Percentiles rank a stretch among this genome's conserved stretches.
Evolutionary conservation across 345 rosid species (phyloP).

Genomic region (Stellera chamaejasme): DNA sequence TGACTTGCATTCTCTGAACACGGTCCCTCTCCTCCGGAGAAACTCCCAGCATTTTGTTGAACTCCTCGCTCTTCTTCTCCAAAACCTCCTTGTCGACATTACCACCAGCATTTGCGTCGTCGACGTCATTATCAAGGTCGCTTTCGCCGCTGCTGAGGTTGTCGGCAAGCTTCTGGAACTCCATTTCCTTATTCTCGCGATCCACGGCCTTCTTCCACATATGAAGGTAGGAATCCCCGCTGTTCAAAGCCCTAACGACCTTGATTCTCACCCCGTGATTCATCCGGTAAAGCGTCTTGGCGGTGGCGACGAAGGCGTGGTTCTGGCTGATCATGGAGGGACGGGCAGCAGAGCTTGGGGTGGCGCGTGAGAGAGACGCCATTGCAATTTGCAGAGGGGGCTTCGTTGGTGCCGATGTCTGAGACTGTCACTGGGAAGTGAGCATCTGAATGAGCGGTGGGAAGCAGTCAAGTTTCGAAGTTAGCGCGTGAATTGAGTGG

Average conservation of each 20-base stretch:
- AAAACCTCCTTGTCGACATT: slow-evolving; percentile 21
- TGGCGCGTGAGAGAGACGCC: slow-evolving; percentile 39
- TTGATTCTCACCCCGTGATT: slow-evolving; percentile 9
- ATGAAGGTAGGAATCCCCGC: slow-evolving; percentile 54
- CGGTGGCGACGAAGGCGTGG: not conserved
- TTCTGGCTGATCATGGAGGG: slow-evolving; percentile 6
- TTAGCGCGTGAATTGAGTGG: slow-evolving; percentile 20
- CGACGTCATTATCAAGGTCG: slow-evolving; percentile 5
- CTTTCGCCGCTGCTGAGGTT: slow-evolving; percentile 4
- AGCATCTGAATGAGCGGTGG: not conserved
- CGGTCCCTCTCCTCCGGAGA: slow-evolving; percentile 74
- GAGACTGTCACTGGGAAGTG: not conserved
- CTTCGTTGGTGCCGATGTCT: not conserved
- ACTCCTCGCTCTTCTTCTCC: slow-evolving; percentile 72
- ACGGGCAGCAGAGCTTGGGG: slow-evolving; percentile 19
- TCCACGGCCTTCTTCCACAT: slow-evolving; percentile 84
- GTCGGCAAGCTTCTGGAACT: slow-evolving; percentile 45
- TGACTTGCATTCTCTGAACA: slow-evolving; percentile 69
- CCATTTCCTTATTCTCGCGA: slow-evolving; percentile 56
- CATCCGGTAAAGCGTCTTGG: slow-evolving; percentile 8
- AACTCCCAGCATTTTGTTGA: slow-evolving; percentile 57
- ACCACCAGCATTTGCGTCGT: not conserved
- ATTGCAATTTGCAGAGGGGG: slow-evolving; percentile 9
- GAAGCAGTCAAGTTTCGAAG: slow-evolving; percentile 12
- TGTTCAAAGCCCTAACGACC: slow-evolving; percentile 33